Evolutionary conservation across 495 filamentous ascomycete genomes (phyloP).

Genomic region (Neohortaea acidophila): DNA sequence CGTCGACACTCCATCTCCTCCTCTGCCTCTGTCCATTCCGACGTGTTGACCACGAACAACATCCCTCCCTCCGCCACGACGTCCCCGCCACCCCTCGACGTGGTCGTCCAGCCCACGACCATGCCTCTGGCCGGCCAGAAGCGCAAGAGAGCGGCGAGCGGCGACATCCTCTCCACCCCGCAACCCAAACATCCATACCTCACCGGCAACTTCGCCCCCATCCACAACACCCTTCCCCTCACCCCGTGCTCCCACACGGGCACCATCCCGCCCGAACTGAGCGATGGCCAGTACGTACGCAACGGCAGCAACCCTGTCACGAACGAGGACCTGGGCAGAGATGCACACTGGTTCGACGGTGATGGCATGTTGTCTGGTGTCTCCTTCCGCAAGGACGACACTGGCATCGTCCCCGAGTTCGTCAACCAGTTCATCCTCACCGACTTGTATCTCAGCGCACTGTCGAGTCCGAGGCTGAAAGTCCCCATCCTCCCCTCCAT

Average conservation of each 20-base stretch:
- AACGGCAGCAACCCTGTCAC: conserved; percentile 52
- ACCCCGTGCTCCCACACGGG: conserved; percentile 39
- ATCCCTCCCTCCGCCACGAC: no score
- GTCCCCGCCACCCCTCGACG: no score
- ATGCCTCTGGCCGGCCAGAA: conserved; percentile 16
- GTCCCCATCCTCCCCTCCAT: conserved; percentile 46
- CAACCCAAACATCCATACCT: conserved; percentile 24
- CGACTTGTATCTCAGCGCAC: conserved; percentile 40
- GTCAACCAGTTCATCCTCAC: conserved; percentile 51
- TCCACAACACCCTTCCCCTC: conserved; percentile 33
- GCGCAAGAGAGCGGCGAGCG: conserved; percentile 15
- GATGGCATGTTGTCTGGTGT: conserved; percentile 58
- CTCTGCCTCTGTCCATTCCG: no score
- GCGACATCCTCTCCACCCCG: conserved; percentile 8
- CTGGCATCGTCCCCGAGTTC: conserved; percentile 38
- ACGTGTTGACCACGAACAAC: no score
- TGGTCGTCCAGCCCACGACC: no score
- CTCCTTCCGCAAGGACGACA: conserved; percentile 31
- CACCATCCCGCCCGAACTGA: conserved; percentile 41
- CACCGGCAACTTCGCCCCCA: conserved; percentile 49
- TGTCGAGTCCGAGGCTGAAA: conserved; percentile 28
- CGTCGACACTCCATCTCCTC: no score
- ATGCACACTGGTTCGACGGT: conserved; percentile 56
- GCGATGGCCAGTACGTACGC: conserved; percentile 51
- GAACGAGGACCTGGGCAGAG: conserved; percentile 39